Evolutionary conservation across 768 basidiomycete genomes (phyloP).

Genomic region (Cystofilobasidium bisporidii): DNA sequence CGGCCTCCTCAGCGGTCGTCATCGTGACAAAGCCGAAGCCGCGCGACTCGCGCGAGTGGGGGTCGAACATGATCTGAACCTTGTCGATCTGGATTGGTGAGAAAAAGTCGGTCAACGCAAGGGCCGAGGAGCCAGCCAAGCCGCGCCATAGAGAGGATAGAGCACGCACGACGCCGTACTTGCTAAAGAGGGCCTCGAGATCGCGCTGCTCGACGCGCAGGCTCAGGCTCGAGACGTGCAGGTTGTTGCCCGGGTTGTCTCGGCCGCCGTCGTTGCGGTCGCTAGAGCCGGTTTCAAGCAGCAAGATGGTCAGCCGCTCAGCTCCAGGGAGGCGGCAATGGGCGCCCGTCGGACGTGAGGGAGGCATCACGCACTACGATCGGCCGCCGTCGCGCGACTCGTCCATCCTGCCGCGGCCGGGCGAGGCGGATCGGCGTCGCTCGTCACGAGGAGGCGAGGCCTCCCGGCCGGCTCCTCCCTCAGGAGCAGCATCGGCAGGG

Average conservation of each 20-base stretch:
- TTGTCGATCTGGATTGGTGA: conserved; percentile 53
- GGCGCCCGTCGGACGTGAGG: too few species aligned
- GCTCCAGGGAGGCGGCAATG: too few species aligned
- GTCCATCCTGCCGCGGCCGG: conserved; percentile 16
- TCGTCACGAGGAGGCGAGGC: conserved; percentile 16
- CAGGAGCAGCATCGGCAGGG: background rate
- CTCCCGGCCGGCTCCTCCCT: background rate
- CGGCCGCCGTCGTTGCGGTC: conserved; percentile 28
- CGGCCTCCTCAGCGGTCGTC: conserved; percentile 75
- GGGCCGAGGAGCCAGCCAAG: too few species aligned
- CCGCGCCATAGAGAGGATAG: too few species aligned
- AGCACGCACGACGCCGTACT: conserved; percentile 68
- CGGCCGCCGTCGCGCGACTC: background rate
- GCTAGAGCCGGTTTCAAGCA: background rate
- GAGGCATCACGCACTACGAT: background rate
- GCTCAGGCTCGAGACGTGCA: conserved; percentile 55
- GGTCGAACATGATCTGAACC: conserved; percentile 57
- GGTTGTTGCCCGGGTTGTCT: conserved; percentile 56
- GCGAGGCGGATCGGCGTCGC: conserved; percentile 20
- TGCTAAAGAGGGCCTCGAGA: conserved; percentile 78
- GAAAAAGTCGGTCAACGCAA: background rate
- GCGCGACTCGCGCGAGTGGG: conserved; percentile 60
- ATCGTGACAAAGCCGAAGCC: conserved; percentile 86
- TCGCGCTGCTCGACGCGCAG: conserved; percentile 66
- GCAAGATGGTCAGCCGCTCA: background rate